Evolutionary conservation across 768 basidiomycete genomes (phyloP).

Genomic region (Tulasnella sp.): DNA sequence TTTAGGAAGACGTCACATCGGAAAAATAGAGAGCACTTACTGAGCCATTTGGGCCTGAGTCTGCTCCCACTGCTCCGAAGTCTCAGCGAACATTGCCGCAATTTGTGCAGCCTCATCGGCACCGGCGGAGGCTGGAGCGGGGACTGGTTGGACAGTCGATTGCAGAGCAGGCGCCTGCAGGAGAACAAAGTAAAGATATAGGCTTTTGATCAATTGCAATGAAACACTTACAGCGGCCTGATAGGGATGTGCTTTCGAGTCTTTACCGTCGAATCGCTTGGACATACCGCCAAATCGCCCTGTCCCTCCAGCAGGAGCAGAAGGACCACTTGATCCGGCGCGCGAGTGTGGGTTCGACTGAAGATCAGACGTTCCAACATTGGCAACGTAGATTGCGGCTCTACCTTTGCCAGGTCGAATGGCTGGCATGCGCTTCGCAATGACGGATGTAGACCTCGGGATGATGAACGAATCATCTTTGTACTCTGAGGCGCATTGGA

Average conservation of each 20-base stretch:
- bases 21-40: slow-evolving; percentile 58
- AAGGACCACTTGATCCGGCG: background rate
- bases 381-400: slow-evolving; percentile 64
- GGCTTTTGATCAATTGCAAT: background rate
- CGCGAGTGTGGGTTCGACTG: background rate
- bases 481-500: slow-evolving; percentile 52
- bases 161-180: background rate
- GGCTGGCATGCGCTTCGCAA: slow-evolving; percentile 85
- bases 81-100: slow-evolving; percentile 96
- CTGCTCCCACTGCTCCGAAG: slow-evolving; percentile 94
- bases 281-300: slow-evolving; percentile 43
- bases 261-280: slow-evolving; percentile 82
- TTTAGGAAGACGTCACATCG: slow-evolving; percentile 23
- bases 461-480: slow-evolving; percentile 87
- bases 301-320: background rate
- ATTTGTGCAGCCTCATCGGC: slow-evolving; percentile 91
- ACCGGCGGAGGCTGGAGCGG: slow-evolving; percentile 25
- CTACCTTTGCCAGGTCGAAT: slow-evolving; percentile 74
- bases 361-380: background rate
- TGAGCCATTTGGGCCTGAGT: slow-evolving; percentile 99
- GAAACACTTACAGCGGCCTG: slow-evolving; percentile 19
- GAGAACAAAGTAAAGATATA: background rate
- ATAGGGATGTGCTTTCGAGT: slow-evolving; percentile 37
- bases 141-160: background rate
- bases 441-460: slow-evolving; percentile 87